Base-by-base conservation (phyloP, 2,329 filamentous ascomycete species). In the Podosphaera xanthii region DNA sequence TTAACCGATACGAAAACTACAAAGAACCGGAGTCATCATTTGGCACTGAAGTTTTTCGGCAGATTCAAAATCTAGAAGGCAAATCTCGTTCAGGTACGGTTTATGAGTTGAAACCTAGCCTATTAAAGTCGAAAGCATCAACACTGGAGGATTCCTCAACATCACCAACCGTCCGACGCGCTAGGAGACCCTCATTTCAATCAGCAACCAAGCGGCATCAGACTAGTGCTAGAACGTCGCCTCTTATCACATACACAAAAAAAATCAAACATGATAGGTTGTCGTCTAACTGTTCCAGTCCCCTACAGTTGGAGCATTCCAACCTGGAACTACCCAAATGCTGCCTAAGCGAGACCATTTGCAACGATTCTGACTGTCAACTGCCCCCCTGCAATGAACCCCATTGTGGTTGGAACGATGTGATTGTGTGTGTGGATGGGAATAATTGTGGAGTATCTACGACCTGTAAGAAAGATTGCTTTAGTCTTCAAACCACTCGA, bases 361-460 rank as follows among this genome's bases (percentile, higher is more conserved):
- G 54, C 54, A 30, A 57, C 40, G 38, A 57, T 44, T 44, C 54
- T 31, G 38, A 44, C 44, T 57, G 54, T 34, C 36, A 57, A 57
- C 12, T 57, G 33, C 54, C 54, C 38, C 38, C 54, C 12, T 57
- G 54, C 36, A 57, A n/a, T 33, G 54, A 57, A 6, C 38, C 54
- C 7, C 36, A 38, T 31, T 57, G 54, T 40, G 54, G 46, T 31
- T 36, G 36, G 30, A 44, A 57, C 40, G 40, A 57, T 38, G 30
- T 57, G 2, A 33, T 57, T 31, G 33, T 38, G 9, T 57, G 54
- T n/a, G 36, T 38, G 8, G 38, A 57, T 57, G 38, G 38, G 22
- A 38, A 57, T 33, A 42, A 57, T 44, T 57, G 38, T 38, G 40
- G 12, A 4, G 38, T 12, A 12, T 38, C 54, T 31, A 31, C 54